These are phyloP conservation scores for Anisodus tanguticus DNA, from an alignment of 257 asterid genomes.

Conservation along the genomic window DNA sequence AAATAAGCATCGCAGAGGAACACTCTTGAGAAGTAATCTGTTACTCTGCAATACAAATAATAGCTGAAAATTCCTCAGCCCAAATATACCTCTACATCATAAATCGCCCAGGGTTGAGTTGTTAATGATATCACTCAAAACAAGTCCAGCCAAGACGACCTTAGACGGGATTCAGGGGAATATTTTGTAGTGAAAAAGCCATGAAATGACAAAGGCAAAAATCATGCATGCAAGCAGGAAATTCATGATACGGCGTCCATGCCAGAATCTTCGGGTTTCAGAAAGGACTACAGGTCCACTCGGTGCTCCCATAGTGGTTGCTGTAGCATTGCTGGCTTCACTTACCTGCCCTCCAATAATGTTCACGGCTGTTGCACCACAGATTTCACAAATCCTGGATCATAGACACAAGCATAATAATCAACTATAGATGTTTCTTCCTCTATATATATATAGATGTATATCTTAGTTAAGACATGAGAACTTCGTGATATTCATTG, in stretches of 20 bases:
- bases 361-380: constrained; percentile 51
- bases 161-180: constrained; percentile 37
- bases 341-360: constrained; percentile 46
- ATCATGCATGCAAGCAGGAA: constrained; percentile 58
- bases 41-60: background rate
- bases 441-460: background rate
- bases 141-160: constrained; percentile 8
- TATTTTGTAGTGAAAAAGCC: constrained; percentile 59
- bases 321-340: constrained; percentile 34
- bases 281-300: constrained; percentile 37
- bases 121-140: background rate
- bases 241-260: constrained; percentile 53
- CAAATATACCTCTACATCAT: constrained; percentile 24
- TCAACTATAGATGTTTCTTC: constrained; percentile 14
- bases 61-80: background rate
- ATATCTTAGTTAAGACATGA: background rate
- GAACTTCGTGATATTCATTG: background rate
- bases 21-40: background rate
- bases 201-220: constrained; percentile 57
- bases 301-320: constrained; percentile 28
- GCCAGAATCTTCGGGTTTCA: constrained; percentile 47
- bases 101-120: background rate
- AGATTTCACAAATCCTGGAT: constrained; percentile 58
- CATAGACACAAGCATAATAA: background rate
- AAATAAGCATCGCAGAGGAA: background rate